phyloP scores from a whole-genome alignment of 192 early-diverging fungal genomes.

The Martensiomyces pterosporus region DNA sequence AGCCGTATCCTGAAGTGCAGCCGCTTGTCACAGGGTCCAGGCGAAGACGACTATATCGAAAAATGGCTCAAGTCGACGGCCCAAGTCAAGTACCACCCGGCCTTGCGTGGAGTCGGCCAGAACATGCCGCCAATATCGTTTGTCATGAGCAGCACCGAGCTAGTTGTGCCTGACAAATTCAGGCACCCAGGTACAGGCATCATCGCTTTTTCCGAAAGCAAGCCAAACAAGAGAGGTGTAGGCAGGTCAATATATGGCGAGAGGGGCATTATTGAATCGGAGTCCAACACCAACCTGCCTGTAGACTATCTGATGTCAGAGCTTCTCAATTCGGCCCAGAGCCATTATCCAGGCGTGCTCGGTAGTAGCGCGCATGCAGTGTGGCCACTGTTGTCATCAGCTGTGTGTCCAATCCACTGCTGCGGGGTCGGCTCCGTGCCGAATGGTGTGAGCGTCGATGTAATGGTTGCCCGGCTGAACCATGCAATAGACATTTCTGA shows the following conservation, averaged over 20 bases:
- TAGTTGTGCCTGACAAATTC: slow-evolving; percentile 17
- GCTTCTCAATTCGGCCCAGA: too few species aligned
- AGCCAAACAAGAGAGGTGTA: background rate
- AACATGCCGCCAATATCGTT: slow-evolving; percentile 3
- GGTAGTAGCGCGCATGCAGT: too few species aligned
- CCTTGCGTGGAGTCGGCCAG: background rate
- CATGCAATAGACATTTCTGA: too few species aligned
- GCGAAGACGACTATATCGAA: slow-evolving; percentile 14
- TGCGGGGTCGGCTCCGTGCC: too few species aligned
- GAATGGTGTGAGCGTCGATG: too few species aligned
- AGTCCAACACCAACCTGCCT: too few species aligned
- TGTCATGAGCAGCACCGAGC: slow-evolving; percentile 6
- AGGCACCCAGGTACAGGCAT: slow-evolving; percentile 1
- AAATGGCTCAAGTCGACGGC: slow-evolving; percentile 11
- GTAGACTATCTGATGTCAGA: too few species aligned
- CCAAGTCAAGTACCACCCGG: slow-evolving; percentile 3
- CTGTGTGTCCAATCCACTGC: too few species aligned
- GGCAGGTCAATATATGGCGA: slow-evolving; percentile 22
- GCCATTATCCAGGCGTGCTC: too few species aligned
- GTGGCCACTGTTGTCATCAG: too few species aligned
- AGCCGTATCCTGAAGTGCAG: slow-evolving; percentile 7
- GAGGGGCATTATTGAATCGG: background rate
- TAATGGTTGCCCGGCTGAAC: too few species aligned
- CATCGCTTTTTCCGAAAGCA: slow-evolving; percentile 3
- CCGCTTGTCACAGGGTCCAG: background rate